A percentile compares a stretch with the other conserved stretches of the same genome.
These are phyloP conservation scores for Wallacemonas sp. DNA, from an alignment of 208 protist genomes.

Conservation along the genomic window DNA sequence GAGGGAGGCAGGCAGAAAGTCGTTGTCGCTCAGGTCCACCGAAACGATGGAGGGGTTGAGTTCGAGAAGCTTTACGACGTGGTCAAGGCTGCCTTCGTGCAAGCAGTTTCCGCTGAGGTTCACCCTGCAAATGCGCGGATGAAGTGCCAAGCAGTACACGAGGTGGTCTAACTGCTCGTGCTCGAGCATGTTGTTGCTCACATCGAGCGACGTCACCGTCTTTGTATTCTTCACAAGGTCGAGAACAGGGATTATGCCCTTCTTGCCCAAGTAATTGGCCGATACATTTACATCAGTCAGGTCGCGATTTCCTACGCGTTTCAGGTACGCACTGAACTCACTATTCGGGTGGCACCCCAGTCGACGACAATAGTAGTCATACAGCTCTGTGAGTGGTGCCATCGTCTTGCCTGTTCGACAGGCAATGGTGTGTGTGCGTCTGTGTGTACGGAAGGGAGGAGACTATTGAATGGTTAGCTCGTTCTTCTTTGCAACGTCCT, in stretches of 20 bases:
- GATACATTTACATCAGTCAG: slow-evolving; percentile 67
- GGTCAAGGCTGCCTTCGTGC: slow-evolving; percentile 51
- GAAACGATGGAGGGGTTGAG: slow-evolving; percentile 46
- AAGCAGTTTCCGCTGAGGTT: slow-evolving; percentile 59
- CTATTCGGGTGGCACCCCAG: slow-evolving; percentile 73
- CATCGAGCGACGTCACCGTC: slow-evolving; percentile 60
- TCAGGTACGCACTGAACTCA: slow-evolving; percentile 45
- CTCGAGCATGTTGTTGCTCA: slow-evolving; percentile 75
- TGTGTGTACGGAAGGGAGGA: no score
- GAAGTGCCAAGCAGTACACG: slow-evolving; percentile 72
- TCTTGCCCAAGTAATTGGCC: slow-evolving; percentile 77
- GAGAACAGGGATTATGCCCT: slow-evolving; percentile 76
- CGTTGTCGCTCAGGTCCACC: slow-evolving; percentile 49
- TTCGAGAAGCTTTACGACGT: slow-evolving; percentile 67
- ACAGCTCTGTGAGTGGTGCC: slow-evolving; percentile 76
- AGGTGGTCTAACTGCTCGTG: slow-evolving; percentile 74
- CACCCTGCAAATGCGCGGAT: slow-evolving; percentile 60
- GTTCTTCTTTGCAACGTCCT: no score
- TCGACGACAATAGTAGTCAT: slow-evolving; percentile 80
- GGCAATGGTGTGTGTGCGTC: slow-evolving; percentile 14
- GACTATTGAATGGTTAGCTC: no score
- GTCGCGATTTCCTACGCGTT: slow-evolving; percentile 18
- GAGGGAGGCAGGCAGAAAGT: slow-evolving; percentile 40
- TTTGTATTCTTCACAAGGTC: slow-evolving; percentile 83
- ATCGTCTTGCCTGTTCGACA: slow-evolving; percentile 20